Evolutionary conservation across 768 basidiomycete species (phyloP), one percentile per base, ranked within the genome.

Genomic region (Cubamyces sp.): DNA sequence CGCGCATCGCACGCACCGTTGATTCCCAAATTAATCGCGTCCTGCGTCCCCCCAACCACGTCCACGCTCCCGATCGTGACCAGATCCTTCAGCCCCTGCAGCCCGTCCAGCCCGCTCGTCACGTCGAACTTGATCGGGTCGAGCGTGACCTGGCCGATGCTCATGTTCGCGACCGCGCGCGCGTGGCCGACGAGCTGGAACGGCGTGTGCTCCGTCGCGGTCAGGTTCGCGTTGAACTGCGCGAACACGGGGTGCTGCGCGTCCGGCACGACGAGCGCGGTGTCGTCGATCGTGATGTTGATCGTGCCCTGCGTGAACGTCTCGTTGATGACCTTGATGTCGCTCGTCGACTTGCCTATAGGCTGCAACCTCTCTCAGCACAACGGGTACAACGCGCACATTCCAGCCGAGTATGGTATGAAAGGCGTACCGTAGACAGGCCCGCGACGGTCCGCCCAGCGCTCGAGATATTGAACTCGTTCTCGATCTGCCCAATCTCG

Each of bases 121-220:
- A 90, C 88, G 64, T 90, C 84, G 70, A 91, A 87, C 59, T 83
- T 83, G 71, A 91, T 90, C 5, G 86, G 81, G 69, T 88, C 82
- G 8, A 91, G 78, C n/a, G 82, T 85, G 59, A 91, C 83, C 66
- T 82, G 77, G 41, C 89, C 89, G 55, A 90, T 78, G 69, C 81
- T 83, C 68, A 80, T 80, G 64, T 80, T 86, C 21, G 88, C 84
- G 9, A 87, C 73, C 3, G 89, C 83, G 19, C 78, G 77, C 55
- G 88, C 84, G 62, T 80, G 77, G 37, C 88, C 88, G 47, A 84
- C 74, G 40, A 91, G 78, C 42, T 77, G 75, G 73, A 91, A 90
- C 11, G 80, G 72, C 34, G 79, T 78, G n/a, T 60, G 70, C 26
- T 75, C 72, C 16, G 75, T 69, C 59, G 81, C 80, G 1, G 87